A percentile compares a stretch with the other conserved stretches of the same genome.
Conservation (phyloP, 2,329 filamentous ascomycete species). For the Apiospora marii region DNA sequence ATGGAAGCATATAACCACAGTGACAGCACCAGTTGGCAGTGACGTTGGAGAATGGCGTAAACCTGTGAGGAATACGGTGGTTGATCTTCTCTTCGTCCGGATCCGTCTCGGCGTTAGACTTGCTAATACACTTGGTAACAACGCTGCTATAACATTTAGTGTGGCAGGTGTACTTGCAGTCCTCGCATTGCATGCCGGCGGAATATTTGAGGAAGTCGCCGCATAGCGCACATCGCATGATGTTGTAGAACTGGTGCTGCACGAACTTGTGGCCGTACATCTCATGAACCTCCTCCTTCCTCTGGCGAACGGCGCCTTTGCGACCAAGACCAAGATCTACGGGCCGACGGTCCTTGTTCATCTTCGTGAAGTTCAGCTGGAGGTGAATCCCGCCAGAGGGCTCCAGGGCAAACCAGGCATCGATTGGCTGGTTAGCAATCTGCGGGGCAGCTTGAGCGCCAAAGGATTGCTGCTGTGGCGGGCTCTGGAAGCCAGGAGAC, state of each 20-base stretch:
- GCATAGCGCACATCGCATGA: conserved; percentile 98
- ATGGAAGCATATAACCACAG: conserved; percentile 93
- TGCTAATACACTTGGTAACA: conserved; percentile 99
- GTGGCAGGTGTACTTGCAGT: conserved; percentile 99
- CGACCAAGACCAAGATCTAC: conserved; percentile 91
- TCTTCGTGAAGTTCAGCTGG: conserved; percentile 90
- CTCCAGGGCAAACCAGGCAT: conserved; percentile 97
- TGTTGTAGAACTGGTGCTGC: conserved; percentile 99
- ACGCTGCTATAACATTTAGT: conserved; percentile 97
- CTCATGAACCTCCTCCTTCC: conserved; percentile 97
- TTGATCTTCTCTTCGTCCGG: conserved; percentile 99
- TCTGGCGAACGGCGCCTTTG: conserved; percentile 95
- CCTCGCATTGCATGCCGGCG: conserved; percentile 97
- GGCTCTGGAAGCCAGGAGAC: conserved; percentile 46
- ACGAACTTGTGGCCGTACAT: conserved; percentile 99
- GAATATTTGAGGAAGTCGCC: conserved; percentile 99
- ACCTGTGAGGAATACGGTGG: conserved; percentile 96
- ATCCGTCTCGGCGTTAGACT: conserved; percentile 97
- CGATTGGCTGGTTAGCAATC: conserved; percentile 71
- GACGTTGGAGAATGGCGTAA: conserved; percentile 96
- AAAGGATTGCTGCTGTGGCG: conserved; percentile 41
- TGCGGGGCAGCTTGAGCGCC: conserved; percentile 54
- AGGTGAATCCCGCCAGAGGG: conserved; percentile 92
- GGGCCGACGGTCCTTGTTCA: conserved; percentile 80
- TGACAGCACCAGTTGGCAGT: conserved; percentile 99